These are phyloP conservation scores for Tillandsia fasciculata DNA, from an alignment of 176 grass and related monocot species.

Conservation along the genomic window DNA sequence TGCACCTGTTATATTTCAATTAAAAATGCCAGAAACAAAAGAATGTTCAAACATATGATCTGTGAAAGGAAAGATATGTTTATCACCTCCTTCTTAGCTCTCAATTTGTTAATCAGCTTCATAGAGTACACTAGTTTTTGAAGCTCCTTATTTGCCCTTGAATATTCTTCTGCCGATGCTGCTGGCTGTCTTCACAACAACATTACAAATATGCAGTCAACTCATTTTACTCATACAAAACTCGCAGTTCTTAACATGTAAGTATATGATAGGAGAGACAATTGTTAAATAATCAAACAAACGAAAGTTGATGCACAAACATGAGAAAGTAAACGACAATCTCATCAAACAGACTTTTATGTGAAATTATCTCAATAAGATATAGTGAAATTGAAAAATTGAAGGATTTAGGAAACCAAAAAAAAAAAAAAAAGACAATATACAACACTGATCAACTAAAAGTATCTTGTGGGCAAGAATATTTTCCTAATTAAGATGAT, in stretches of 20 bases:
- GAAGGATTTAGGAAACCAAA: too few species aligned
- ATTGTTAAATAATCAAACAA: background rate
- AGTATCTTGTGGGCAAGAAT: too few species aligned
- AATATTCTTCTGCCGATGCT: conserved; percentile 47
- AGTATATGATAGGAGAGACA: background rate
- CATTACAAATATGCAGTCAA: conserved; percentile 18
- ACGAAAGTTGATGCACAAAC: background rate
- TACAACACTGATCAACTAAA: too few species aligned
- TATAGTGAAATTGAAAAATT: too few species aligned
- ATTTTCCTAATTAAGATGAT: too few species aligned
- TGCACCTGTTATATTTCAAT: background rate
- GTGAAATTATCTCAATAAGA: background rate
- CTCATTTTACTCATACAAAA: conserved; percentile 1
- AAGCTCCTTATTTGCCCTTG: conserved; percentile 72
- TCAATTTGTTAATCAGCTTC: conserved; percentile 42
- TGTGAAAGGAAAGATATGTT: background rate
- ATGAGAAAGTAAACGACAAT: background rate
- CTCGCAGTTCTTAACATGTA: background rate
- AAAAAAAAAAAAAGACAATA: too few species aligned
- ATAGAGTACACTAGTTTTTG: conserved; percentile 38
- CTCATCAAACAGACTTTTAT: background rate
- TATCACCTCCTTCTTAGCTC: conserved; percentile 47
- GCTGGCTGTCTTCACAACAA: conserved; percentile 55
- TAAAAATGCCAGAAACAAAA: conserved; percentile 3
- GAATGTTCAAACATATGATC: background rate